phyloP scores from a whole-genome alignment of 2,329 filamentous ascomycete genomes.

The Hymenoscyphus scutula region DNA sequence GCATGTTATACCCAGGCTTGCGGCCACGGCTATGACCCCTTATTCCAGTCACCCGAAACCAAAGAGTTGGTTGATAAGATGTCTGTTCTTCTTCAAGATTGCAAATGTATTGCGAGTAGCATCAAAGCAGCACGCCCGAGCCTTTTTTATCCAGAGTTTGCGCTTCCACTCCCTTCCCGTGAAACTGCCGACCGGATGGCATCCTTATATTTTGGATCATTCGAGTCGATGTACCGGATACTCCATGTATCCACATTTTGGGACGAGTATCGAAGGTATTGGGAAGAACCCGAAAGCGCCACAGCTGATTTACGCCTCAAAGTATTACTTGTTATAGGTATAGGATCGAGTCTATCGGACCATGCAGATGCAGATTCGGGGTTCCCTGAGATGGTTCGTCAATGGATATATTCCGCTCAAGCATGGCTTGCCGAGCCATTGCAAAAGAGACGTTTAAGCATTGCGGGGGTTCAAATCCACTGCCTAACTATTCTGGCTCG shows the following conservation, averaged over 20 bases:
- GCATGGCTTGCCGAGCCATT: slow-evolving; percentile 43
- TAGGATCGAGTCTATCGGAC: not conserved
- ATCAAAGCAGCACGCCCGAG: not conserved
- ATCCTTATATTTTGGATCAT: not conserved
- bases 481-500: slow-evolving; percentile 36
- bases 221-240: not conserved
- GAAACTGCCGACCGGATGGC: not conserved
- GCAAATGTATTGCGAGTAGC: too few species aligned
- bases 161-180: not conserved
- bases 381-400: slow-evolving; percentile 35
- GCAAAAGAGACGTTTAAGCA: slow-evolving; percentile 39
- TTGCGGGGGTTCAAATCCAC: slow-evolving; percentile 38
- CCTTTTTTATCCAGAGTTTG: not conserved
- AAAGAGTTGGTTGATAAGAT: not conserved
- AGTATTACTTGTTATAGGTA: not conserved
- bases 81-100: not conserved
- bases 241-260: not conserved
- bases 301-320: not conserved
- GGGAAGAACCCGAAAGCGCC: not conserved
- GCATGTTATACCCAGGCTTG: too few species aligned
- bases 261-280: not conserved
- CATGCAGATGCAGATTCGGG: slow-evolving; percentile 18
- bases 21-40: too few species aligned
- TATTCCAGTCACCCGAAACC: too few species aligned
- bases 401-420: slow-evolving; percentile 44